Evolutionary conservation across 345 rosid genomes (phyloP).

Genomic region (Sonneratia alba): DNA sequence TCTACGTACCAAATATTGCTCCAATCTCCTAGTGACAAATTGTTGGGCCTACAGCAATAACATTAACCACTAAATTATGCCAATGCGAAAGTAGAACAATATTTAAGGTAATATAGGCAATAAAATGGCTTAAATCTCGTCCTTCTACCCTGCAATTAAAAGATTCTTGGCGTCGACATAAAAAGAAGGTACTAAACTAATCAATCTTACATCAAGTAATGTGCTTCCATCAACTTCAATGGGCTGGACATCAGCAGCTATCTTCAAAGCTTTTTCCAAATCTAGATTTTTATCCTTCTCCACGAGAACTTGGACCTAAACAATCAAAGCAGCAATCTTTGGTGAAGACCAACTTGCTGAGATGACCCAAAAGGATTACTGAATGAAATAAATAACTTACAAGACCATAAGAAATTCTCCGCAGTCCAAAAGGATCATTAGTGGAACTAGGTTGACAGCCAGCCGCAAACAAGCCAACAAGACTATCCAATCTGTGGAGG

Average conservation of each 20-base stretch:
- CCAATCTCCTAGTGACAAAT: constrained; percentile 83
- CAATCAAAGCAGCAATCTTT: constrained; percentile 8
- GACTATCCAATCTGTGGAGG: constrained; percentile 72
- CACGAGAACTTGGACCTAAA: constrained; percentile 81
- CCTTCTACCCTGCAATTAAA: neutral
- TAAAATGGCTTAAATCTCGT: neutral
- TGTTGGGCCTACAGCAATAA: constrained; percentile 41
- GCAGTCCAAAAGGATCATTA: constrained; percentile 85
- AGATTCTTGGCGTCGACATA: neutral
- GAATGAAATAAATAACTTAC: constrained; percentile 39
- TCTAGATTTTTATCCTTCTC: constrained; percentile 61
- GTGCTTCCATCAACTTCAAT: constrained; percentile 42
- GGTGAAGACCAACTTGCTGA: neutral
- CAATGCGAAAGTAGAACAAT: neutral
- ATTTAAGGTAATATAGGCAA: neutral
- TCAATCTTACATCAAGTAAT: constrained; percentile 58
- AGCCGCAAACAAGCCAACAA: constrained; percentile 91
- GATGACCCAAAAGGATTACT: neutral
- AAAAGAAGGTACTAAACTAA: neutral
- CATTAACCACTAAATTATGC: constrained; percentile 2
- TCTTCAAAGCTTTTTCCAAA: constrained; percentile 45
- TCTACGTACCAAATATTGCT: constrained; percentile 74
- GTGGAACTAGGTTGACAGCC: constrained; percentile 96
- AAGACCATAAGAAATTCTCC: constrained; percentile 89
- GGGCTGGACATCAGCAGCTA: constrained; percentile 78